Conservation (phyloP, 2,329 filamentous ascomycete genomes). For the Xenoacremonium recifei region DNA sequence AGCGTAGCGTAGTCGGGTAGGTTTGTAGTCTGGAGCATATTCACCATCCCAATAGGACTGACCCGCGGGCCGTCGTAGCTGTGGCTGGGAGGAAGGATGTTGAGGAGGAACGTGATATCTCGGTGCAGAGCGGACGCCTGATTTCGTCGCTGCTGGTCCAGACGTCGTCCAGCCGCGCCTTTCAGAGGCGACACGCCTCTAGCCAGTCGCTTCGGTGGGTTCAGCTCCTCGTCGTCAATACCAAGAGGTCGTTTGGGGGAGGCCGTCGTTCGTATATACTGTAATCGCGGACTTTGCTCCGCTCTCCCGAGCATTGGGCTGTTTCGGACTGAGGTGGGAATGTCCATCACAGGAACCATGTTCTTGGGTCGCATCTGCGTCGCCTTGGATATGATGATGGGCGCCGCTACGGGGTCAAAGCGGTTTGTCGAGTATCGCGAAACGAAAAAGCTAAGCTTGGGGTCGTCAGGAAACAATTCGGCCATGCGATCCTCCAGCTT, state of each 20-base stretch:
- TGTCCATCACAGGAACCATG: slow-evolving; percentile 54
- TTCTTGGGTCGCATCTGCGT: slow-evolving; percentile 71
- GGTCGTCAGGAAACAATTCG: slow-evolving; percentile 89
- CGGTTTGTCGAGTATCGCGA: slow-evolving; percentile 68
- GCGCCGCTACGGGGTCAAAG: slow-evolving; percentile 81
- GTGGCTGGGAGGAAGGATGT: slow-evolving; percentile 71
- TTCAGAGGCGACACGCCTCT: slow-evolving; percentile 93
- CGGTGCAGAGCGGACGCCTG: slow-evolving; percentile 70
- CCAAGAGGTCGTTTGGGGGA: slow-evolving; percentile 63
- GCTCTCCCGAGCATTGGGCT: slow-evolving; percentile 39
- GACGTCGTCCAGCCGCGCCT: slow-evolving; percentile 78
- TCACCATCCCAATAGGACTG: slow-evolving; percentile 68
- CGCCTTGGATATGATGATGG: slow-evolving; percentile 77
- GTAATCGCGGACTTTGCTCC: slow-evolving; percentile 46
- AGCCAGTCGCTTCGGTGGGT: slow-evolving; percentile 79
- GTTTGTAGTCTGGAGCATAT: slow-evolving; percentile 66
- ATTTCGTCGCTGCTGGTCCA: slow-evolving; percentile 73
- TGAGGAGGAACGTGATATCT: slow-evolving; percentile 62
- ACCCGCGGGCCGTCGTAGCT: slow-evolving; percentile 72
- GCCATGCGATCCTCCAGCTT: slow-evolving; percentile 91
- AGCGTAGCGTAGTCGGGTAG: slow-evolving; percentile 61
- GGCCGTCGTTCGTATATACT: slow-evolving; percentile 46
- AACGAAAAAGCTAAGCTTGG: slow-evolving; percentile 71
- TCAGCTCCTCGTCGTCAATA: slow-evolving; percentile 68
- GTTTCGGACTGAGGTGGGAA: slow-evolving; percentile 42